Percentiles rank a stretch among this genome's conserved stretches.
Conservation (phyloP, 495 filamentous ascomycete species). For the Sporormia fimetaria region DNA sequence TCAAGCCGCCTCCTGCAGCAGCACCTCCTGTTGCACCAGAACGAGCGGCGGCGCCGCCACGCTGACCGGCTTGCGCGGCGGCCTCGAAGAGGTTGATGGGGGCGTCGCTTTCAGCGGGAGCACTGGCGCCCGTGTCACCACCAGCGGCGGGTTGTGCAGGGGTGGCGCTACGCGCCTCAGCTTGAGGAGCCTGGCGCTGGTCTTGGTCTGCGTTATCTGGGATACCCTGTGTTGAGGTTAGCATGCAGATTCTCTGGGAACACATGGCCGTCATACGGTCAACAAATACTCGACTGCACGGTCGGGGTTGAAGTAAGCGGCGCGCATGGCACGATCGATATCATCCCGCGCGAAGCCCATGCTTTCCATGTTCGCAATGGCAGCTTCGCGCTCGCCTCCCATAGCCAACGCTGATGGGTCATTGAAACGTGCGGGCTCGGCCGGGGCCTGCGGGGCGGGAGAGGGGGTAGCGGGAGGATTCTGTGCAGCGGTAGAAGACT, state of each 20-base stretch:
- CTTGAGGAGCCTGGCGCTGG: constrained; percentile 32
- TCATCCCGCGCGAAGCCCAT: constrained; percentile 87
- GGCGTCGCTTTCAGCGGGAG: constrained; percentile 47
- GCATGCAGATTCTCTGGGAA: constrained; percentile 15
- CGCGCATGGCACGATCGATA: constrained; percentile 87
- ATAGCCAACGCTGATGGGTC: constrained; percentile 75
- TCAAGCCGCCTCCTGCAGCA: constrained; percentile 43
- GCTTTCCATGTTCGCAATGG: constrained; percentile 89
- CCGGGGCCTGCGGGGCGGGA: constrained; percentile 48
- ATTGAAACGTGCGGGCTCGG: constrained; percentile 44
- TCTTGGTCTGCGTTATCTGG: constrained; percentile 70
- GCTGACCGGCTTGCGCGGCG: constrained; percentile 61
- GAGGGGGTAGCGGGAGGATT: constrained; percentile 53
- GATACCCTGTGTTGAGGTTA: constrained; percentile 54
- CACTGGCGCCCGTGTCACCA: constrained; percentile 27
- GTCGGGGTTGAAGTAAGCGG: constrained; percentile 92
- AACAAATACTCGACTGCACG: constrained; percentile 93
- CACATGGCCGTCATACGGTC: constrained; percentile 49
- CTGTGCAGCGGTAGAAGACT: constrained; percentile 49
- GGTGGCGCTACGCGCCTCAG: constrained; percentile 30
- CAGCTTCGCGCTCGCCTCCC: constrained; percentile 66
- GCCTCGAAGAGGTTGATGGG: constrained; percentile 90
- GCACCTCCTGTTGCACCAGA: constrained; percentile 28
- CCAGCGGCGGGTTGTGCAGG: constrained; percentile 25
- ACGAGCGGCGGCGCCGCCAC: constrained; percentile 37